These are phyloP conservation scores for Santalum album DNA, from an alignment of 164 flowering plant genomes.

Conservation along the genomic window DNA sequence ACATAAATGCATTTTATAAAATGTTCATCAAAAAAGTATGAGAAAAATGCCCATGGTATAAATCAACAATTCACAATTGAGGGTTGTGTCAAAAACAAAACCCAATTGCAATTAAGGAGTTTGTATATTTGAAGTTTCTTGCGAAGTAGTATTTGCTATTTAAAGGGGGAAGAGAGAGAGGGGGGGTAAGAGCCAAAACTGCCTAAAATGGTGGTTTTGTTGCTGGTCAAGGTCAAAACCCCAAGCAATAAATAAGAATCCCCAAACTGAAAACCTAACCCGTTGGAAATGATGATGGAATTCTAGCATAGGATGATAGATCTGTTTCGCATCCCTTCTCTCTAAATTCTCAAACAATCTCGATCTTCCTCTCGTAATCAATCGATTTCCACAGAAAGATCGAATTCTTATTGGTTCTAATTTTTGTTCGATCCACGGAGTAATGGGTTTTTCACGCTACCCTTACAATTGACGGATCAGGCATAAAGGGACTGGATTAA, in stretches of 20 bases:
- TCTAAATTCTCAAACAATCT: neutral
- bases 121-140: too few species aligned
- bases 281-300: constrained; percentile 1
- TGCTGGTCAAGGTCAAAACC: constrained; percentile 45
- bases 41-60: too few species aligned
- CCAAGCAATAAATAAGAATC: constrained; percentile 24
- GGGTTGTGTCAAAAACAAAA: too few species aligned
- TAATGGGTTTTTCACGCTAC: neutral
- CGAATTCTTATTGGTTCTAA: neutral
- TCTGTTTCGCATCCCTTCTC: neutral
- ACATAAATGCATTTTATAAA: too few species aligned
- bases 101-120: too few species aligned
- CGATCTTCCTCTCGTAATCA: constrained; percentile 1
- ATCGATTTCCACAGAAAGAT: constrained; percentile 4
- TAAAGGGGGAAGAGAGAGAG: constrained; percentile 15
- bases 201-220: constrained; percentile 56
- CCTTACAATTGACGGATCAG: neutral
- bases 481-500: neutral
- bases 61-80: too few species aligned
- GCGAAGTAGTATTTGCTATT: neutral
- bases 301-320: neutral
- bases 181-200: constrained; percentile 45
- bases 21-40: too few species aligned
- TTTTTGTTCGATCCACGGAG: neutral
- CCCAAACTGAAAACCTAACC: constrained; percentile 2